Percentiles rank a stretch among this genome's conserved stretches.
phyloP scores from a whole-genome alignment of 83 land plant genomes.

The Larix sibirica region DNA sequence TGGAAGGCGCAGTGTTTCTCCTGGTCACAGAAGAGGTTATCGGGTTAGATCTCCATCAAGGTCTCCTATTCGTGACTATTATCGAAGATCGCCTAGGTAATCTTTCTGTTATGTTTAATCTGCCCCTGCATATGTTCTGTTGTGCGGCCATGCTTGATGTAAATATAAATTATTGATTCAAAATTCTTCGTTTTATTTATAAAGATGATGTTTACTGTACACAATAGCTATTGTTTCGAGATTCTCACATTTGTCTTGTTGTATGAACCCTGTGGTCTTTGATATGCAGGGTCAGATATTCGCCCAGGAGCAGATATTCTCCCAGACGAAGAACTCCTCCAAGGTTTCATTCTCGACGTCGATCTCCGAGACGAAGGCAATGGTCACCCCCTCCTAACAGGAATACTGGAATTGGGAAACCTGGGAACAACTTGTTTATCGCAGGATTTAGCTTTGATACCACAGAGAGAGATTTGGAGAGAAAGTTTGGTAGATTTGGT shows the following conservation, averaged over 20 bases:
- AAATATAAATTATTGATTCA: neutral
- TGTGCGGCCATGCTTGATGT: neutral
- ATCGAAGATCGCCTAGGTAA: constrained; percentile 30
- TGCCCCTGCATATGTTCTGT: neutral
- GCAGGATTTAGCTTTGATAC: constrained; percentile 68
- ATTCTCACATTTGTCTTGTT: neutral
- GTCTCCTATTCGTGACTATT: constrained; percentile 28
- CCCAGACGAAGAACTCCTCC: constrained; percentile 45
- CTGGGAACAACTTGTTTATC: constrained; percentile 60
- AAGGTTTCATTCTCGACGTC: constrained; percentile 25
- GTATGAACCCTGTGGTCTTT: neutral
- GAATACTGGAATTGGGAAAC: constrained; percentile 60
- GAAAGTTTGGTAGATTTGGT: constrained; percentile 60
- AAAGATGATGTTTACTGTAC: too few relatives aligned
- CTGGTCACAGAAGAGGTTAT: constrained; percentile 23
- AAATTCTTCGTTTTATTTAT: neutral
- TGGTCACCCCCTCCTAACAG: constrained; percentile 72
- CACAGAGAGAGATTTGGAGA: constrained; percentile 64
- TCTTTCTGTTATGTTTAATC: neutral
- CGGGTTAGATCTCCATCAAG: constrained; percentile 39
- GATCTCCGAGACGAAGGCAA: constrained; percentile 50
- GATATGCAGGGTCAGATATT: constrained; percentile 5
- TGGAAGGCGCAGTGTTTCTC: constrained; percentile 16
- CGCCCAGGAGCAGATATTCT: constrained; percentile 42
- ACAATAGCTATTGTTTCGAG: neutral